These are phyloP conservation scores for Wolfiporia cocos DNA, from an alignment of 1,284 basidiomycete genomes.

Conservation along the genomic window DNA sequence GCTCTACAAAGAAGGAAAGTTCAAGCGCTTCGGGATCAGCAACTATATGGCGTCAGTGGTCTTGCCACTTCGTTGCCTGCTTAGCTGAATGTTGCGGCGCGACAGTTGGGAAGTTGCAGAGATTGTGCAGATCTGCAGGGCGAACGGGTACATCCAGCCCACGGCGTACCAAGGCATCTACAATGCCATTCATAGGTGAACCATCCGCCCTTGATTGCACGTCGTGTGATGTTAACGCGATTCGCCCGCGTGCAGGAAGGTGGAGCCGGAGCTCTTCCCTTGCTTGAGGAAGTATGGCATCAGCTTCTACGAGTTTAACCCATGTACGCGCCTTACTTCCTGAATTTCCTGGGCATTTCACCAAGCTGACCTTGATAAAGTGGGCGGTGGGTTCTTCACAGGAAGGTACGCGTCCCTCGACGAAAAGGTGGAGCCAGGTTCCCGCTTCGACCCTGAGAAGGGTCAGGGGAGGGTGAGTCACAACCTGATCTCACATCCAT, in stretches of 20 bases:
- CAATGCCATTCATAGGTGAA: constrained; percentile 42
- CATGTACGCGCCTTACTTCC: constrained; percentile 23
- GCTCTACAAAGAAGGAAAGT: constrained; percentile 41
- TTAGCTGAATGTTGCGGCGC: not conserved
- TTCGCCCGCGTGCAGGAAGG: constrained; percentile 21
- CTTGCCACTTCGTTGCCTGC: not conserved
- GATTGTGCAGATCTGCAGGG: constrained; percentile 50
- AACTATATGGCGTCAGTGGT: constrained; percentile 38
- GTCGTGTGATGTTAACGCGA: not conserved
- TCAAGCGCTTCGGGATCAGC: constrained; percentile 42
- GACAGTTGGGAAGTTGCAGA: constrained; percentile 56
- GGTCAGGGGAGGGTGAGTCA: constrained; percentile 24
- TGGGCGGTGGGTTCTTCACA: constrained; percentile 35
- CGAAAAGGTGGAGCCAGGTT: constrained; percentile 28
- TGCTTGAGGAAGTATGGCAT: constrained; percentile 59
- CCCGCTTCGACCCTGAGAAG: constrained; percentile 31
- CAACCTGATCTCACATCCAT: not conserved
- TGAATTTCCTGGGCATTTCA: constrained; percentile 1
- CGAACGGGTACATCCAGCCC: constrained; percentile 54
- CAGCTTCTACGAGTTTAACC: constrained; percentile 55
- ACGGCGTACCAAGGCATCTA: constrained; percentile 66
- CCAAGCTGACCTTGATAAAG: constrained; percentile 18
- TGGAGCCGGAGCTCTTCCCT: constrained; percentile 58
- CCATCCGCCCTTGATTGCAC: not conserved
- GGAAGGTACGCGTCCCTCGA: constrained; percentile 26